Base-by-base conservation (phyloP, 176 grass and related monocot species). In the Cenchrus americanus region DNA sequence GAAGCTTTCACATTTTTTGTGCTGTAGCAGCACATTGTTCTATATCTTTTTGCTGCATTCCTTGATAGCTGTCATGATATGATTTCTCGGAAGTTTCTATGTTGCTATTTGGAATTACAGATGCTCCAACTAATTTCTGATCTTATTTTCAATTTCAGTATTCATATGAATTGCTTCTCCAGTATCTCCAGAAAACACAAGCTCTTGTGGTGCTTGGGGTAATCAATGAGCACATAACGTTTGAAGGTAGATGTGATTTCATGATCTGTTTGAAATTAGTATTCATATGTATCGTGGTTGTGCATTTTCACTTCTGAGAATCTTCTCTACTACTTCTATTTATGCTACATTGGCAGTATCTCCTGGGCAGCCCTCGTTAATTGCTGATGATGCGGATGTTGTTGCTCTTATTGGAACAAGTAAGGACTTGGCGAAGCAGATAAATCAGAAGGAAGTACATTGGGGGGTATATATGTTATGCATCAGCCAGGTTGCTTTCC, bases 391-490 rank as follows among this genome's bases (percentile, higher is more conserved):
- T 74, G 55, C 70, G 26, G 92, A 97, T 14, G 90, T 92, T 77
- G 86, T 94, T 84, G 88, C 88, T 85, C 81, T 97, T 55, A 67
- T 94, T 86, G 95, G 95, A 78, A 91, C 79, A 55, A 97, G 81
- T 67, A 93, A 94, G 82, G 94, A 97, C 74, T 80, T 92, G 80
- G 94, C 92, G 74, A 97, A 92, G 81, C 89, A 97, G 52, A 91
- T 97, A 87, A 97, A 94, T 86, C 92, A 91, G 92, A 94, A 94
- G 84, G 95, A 94, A 85, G 82, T 97, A 61, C 92, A 88, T 82
- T 97, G 95, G 92, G 92, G 95, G 88, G 92, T 97, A 89, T 77
- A 78, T 76, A 89, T 77, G 82, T 76, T 73, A 69, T n/a, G 55
- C 41, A 73, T 41, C 2, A 80, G 14, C 77, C 51, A 79, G 27